Evolutionary conservation across 345 rosid species (phyloP).

Genomic region (Tarenaya hassleriana): DNA sequence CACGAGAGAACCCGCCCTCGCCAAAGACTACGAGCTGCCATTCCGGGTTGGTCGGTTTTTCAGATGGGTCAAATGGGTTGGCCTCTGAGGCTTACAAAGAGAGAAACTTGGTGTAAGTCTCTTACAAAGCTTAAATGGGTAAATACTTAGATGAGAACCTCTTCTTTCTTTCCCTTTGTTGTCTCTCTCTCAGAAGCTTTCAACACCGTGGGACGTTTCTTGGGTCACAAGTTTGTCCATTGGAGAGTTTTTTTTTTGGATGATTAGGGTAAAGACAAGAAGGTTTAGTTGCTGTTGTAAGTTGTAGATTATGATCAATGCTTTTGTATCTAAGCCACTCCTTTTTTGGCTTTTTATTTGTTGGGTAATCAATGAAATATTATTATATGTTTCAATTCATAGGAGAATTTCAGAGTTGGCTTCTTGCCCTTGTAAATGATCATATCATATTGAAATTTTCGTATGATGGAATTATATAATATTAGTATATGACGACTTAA

Average conservation of each 20-base stretch:
- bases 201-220: conserved; percentile 21
- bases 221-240: conserved; percentile 23
- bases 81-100: conserved; percentile 38
- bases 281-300: conserved; percentile 23
- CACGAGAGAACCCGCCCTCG: conserved; percentile 77
- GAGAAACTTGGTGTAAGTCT: neutral
- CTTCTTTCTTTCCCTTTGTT: neutral
- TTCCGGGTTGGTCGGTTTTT: conserved; percentile 75
- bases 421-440: too few species aligned
- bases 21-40: conserved; percentile 85
- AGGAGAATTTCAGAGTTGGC: too few species aligned
- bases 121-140: too few species aligned
- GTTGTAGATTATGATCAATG: conserved; percentile 17
- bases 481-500: too few species aligned
- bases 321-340: conserved; percentile 12
- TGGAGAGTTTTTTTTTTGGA: conserved; percentile 14
- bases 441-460: too few species aligned
- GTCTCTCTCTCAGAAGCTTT: conserved; percentile 10
- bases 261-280: conserved; percentile 6
- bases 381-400: neutral
- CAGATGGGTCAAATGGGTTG: conserved; percentile 98
- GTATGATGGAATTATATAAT: too few species aligned
- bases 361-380: too few species aligned
- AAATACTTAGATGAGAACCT: conserved; percentile 32
- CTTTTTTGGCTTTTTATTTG: neutral